These are phyloP conservation scores for Metschnikowia arizonensis DNA, from an alignment of 805 yeast species.

Conservation along the genomic window DNA sequence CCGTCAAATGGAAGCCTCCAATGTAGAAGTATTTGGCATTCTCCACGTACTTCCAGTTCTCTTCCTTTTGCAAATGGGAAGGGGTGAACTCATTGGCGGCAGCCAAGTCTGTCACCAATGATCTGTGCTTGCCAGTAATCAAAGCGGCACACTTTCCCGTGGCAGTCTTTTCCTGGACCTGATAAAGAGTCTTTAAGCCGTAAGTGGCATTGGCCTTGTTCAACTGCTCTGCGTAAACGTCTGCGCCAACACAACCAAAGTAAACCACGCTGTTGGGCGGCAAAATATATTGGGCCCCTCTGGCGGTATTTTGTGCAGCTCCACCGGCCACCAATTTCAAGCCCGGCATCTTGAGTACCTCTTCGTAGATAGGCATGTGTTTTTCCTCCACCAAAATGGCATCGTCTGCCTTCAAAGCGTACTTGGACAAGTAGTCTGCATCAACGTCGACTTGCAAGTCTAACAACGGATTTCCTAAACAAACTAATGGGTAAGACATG, in stretches of 20 bases:
- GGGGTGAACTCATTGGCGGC: slow-evolving; percentile 98
- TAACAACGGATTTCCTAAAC: slow-evolving; percentile 89
- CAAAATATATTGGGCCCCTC: slow-evolving; percentile 93
- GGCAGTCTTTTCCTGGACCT: slow-evolving; percentile 67
- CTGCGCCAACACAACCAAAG: slow-evolving; percentile 96
- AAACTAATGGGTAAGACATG: slow-evolving; percentile 67
- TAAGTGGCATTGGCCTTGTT: slow-evolving; percentile 78
- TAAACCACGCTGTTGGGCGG: slow-evolving; percentile 81
- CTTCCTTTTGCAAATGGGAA: slow-evolving; percentile 79
- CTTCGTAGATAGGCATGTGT: slow-evolving; percentile 83
- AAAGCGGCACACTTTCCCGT: slow-evolving; percentile 99
- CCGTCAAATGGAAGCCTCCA: slow-evolving; percentile 99
- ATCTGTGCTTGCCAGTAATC: slow-evolving; percentile 82
- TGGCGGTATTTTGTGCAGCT: slow-evolving; percentile 98
- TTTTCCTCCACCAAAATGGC: slow-evolving; percentile 84
- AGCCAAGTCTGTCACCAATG: slow-evolving; percentile 91
- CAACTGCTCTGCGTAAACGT: slow-evolving; percentile 77
- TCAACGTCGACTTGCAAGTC: slow-evolving; percentile 80
- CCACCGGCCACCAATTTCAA: slow-evolving; percentile 92
- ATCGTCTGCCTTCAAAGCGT: slow-evolving; percentile 83
- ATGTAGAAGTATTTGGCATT: slow-evolving; percentile 80
- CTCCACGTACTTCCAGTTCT: slow-evolving; percentile 85
- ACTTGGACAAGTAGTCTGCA: slow-evolving; percentile 67
- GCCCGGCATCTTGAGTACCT: slow-evolving; percentile 56
- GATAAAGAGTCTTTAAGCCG: slow-evolving; percentile 84